Evolutionary conservation across 2,329 filamentous ascomycete genomes (phyloP).

Genomic region (Ceratocystis diversiconidia): DNA sequence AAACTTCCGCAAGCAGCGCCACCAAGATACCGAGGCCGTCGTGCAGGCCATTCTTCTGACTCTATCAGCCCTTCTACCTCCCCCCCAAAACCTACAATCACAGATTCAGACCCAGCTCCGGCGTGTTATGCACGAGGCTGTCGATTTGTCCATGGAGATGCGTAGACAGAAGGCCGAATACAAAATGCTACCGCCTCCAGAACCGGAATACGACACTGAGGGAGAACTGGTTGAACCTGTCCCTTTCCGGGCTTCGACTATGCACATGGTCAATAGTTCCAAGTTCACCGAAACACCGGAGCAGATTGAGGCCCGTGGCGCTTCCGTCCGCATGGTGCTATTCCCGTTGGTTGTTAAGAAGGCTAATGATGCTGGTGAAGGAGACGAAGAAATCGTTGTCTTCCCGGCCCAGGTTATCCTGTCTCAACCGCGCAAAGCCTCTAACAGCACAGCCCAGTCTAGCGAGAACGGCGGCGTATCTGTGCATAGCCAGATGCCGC

Average conservation of each 20-base stretch:
- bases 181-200: slow-evolving; percentile 91
- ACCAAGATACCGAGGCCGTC: slow-evolving; percentile 89
- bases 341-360: slow-evolving; percentile 96
- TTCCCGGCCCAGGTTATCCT: slow-evolving; percentile 89
- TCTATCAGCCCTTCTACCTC: slow-evolving; percentile 70
- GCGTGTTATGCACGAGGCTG: slow-evolving; percentile 76
- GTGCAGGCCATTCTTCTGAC: slow-evolving; percentile 72
- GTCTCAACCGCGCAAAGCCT: slow-evolving; percentile 34
- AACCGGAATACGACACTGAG: slow-evolving; percentile 87
- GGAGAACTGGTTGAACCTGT: slow-evolving; percentile 82
- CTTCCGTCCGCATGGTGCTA: slow-evolving; percentile 78
- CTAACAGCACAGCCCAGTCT: slow-evolving; percentile 31
- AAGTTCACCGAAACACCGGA: slow-evolving; percentile 45
- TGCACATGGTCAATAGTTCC: slow-evolving; percentile 86
- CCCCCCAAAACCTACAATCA: slow-evolving; percentile 63
- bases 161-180: slow-evolving; percentile 92
- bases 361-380: slow-evolving; percentile 72
- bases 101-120: slow-evolving; percentile 75
- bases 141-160: slow-evolving; percentile 90
- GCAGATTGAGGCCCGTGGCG: slow-evolving; percentile 59
- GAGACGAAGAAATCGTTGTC: slow-evolving; percentile 89
- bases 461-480: slow-evolving; percentile 39
- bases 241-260: slow-evolving; percentile 62
- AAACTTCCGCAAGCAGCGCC: slow-evolving; percentile 67
- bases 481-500: slow-evolving; percentile 21